phyloP scores from a whole-genome alignment of 805 yeast genomes.

The Tetrapisispora taiwanensis region DNA sequence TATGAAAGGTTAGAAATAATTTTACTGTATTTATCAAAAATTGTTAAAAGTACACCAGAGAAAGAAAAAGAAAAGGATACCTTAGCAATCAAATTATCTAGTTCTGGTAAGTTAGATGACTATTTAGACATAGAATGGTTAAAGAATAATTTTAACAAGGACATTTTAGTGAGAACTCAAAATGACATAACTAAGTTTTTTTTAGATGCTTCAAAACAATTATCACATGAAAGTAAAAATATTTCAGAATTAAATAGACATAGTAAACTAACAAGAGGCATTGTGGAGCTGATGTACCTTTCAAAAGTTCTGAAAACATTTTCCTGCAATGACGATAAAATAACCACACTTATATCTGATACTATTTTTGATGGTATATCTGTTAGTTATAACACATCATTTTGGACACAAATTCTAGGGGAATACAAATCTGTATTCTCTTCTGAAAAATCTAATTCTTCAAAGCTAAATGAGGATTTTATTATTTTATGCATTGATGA shows the following conservation, averaged over 20 bases:
- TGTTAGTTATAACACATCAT: slow-evolving; percentile 17
- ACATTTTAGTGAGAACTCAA: slow-evolving; percentile 19
- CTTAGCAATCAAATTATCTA: slow-evolving; percentile 29
- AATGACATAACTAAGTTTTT: not conserved
- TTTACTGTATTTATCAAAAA: not conserved
- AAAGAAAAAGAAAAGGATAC: not conserved
- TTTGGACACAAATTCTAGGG: slow-evolving; percentile 26
- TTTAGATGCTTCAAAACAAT: not conserved
- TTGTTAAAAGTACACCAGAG: not conserved
- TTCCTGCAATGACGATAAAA: slow-evolving; percentile 8
- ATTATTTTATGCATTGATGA: slow-evolving; percentile 41
- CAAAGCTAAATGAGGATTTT: slow-evolving; percentile 26
- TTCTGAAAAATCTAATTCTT: slow-evolving; percentile 4
- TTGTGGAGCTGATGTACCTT: slow-evolving; percentile 41
- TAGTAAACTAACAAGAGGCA: slow-evolving; percentile 44
- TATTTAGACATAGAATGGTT: slow-evolving; percentile 48
- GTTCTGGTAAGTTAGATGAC: slow-evolving; percentile 31
- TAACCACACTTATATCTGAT: not conserved
- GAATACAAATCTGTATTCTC: slow-evolving; percentile 19
- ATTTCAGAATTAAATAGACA: slow-evolving; percentile 4
- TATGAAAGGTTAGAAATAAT: not conserved
- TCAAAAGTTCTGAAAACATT: slow-evolving; percentile 30
- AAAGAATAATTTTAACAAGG: slow-evolving; percentile 38
- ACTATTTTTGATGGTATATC: slow-evolving; percentile 5
- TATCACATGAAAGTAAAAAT: not conserved